Percentiles rank a stretch among this genome's conserved stretches.
These are phyloP conservation scores for Pseudocercospora crystallina DNA, from an alignment of 2,329 filamentous ascomycete genomes.

Conservation along the genomic window DNA sequence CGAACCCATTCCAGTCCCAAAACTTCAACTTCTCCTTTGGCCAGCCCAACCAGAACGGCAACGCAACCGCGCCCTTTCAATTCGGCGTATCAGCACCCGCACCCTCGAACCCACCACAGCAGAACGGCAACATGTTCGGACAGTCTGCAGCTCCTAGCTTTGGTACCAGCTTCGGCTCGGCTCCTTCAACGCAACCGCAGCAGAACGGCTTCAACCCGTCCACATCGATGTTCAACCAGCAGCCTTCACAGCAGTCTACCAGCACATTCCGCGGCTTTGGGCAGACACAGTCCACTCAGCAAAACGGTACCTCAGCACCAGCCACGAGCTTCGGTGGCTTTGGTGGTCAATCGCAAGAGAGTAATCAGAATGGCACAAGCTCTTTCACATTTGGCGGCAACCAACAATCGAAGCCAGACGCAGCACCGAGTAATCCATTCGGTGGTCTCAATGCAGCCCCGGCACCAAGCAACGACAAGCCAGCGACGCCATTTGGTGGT, in stretches of 20 bases:
- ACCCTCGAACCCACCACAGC: slow-evolving; percentile 14
- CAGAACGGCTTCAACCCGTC: slow-evolving; percentile 22
- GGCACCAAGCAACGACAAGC: slow-evolving; percentile 3
- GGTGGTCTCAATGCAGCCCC: slow-evolving; percentile 12
- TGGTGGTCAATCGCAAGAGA: slow-evolving; percentile 15
- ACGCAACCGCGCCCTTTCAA: slow-evolving; percentile 9
- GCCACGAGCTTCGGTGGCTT: slow-evolving; percentile 22
- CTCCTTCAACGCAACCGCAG: slow-evolving; percentile 11
- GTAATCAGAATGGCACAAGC: slow-evolving; percentile 10
- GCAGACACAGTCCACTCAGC: slow-evolving; percentile 12
- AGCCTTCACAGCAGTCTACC: slow-evolving; percentile 15
- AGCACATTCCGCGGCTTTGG: slow-evolving; percentile 19
- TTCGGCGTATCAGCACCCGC: slow-evolving; percentile 18
- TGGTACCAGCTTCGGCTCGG: slow-evolving; percentile 12
- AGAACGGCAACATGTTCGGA: slow-evolving; percentile 19
- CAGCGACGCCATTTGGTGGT: slow-evolving; percentile 7
- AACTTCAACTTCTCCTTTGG: slow-evolving; percentile 18
- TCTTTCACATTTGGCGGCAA: slow-evolving; percentile 6
- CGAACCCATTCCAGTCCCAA: slow-evolving; percentile 12
- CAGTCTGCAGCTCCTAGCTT: slow-evolving; percentile 18
- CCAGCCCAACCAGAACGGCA: slow-evolving; percentile 12
- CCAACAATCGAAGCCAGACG: slow-evolving; percentile 8
- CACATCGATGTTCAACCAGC: slow-evolving; percentile 18
- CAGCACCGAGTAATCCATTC: slow-evolving; percentile 1
- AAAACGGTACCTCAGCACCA: slow-evolving; percentile 19